Evolutionary conservation across 768 basidiomycete genomes (phyloP), one percentile per base, ranked within the genome.

Genomic region (Termitomyces sp.): DNA sequence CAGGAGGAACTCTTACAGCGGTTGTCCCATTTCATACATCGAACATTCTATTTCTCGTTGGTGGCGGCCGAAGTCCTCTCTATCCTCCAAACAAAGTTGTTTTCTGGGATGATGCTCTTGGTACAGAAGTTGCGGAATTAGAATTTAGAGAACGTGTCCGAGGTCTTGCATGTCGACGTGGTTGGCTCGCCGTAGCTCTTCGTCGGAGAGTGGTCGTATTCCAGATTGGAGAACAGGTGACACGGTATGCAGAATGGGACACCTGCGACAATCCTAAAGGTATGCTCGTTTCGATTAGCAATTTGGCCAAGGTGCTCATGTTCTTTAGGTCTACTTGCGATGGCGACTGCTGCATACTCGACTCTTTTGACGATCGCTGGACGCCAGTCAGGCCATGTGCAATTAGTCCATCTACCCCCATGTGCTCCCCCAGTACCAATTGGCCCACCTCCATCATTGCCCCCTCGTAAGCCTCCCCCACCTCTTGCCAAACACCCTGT

Each of bases 81-180:
- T 95, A 94, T 72, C 90, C 94, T 29, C 90, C 89, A 29, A 95
- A 95, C 73, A 95, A 96, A 75, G 90, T 95, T 53, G 79, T 95
- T 61, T 69, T 96, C 53, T 95, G 92, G 92, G 89, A 95, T 70
- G 92, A 92, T 72, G 81, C 79, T 3, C 72, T 82, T 4, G 83
- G 83, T n/a, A 75, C 76, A 59, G 90, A 94, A 68, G 88, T 92
- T 48, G 91, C 90, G 37, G 92, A 95, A 69, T 80, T 95, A 58
- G 92, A 95, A 72, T 95, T 96, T 67, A 80, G 89, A 65, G 93
- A 94, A 72, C 78, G 80, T 57, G 92, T 93, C 1, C 79, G 89
- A 56, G 91, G 91, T 0, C 70, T 94, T 47, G 86, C 86, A 4
- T 92, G 90, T 67, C 77, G 92, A 59, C 79, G 92, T 32, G 90